These are phyloP conservation scores for Mycosphaerelloides madeirae DNA, from an alignment of 2,329 filamentous ascomycete genomes.

Conservation along the genomic window DNA sequence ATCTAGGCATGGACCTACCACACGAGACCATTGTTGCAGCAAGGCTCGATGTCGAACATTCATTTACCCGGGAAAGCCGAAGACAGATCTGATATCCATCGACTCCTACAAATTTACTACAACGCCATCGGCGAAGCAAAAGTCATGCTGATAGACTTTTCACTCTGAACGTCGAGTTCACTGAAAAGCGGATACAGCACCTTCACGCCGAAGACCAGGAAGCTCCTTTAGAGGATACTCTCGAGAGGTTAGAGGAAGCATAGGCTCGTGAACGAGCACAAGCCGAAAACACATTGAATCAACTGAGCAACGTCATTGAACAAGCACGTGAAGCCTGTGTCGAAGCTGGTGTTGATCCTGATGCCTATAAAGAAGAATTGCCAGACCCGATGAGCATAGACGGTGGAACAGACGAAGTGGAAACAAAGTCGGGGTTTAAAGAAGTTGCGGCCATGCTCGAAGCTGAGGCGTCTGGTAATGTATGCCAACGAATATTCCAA, in stretches of 20 bases:
- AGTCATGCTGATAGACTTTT: too few relatives aligned
- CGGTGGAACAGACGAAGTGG: too few relatives aligned
- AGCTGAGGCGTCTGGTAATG: too few relatives aligned
- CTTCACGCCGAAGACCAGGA: background rate
- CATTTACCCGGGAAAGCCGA: background rate
- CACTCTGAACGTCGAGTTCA: background rate
- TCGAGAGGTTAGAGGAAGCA: background rate
- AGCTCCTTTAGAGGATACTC: background rate
- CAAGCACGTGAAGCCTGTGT: background rate
- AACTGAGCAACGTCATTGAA: background rate
- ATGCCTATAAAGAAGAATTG: background rate
- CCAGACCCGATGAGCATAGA: too few relatives aligned
- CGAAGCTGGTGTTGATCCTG: background rate
- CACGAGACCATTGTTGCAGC: background rate
- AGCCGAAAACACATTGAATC: background rate
- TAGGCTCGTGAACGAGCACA: background rate
- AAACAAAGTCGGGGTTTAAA: too few relatives aligned
- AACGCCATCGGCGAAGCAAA: conserved; percentile 1
- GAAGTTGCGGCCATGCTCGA: too few relatives aligned
- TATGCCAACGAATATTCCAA: too few relatives aligned
- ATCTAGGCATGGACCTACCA: background rate
- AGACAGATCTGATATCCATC: background rate
- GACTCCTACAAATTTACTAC: conserved; percentile 3
- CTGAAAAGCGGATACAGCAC: conserved; percentile 1
- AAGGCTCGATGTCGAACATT: background rate